A percentile compares a stretch with the other conserved stretches of the same genome.
Conservation (phyloP, 148 eudicot genomes). For the Amaranthus cruentus region DNA sequence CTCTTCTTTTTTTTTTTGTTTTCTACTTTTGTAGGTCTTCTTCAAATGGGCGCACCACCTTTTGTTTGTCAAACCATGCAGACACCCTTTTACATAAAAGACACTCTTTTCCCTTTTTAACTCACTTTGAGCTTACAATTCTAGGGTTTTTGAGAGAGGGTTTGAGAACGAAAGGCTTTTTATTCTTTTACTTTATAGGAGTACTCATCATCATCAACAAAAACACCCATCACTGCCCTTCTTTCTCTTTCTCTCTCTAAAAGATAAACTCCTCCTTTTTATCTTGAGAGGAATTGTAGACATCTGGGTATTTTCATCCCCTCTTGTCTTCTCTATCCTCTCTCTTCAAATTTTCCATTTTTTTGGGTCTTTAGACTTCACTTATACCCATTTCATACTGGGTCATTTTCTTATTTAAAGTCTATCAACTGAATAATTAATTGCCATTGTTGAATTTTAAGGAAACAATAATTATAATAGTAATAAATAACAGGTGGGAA, state of each 20-base stretch:
- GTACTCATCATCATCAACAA: background rate
- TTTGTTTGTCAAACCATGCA: conserved; percentile 56
- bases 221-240: background rate
- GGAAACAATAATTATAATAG: background rate
- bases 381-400: conserved; percentile 4
- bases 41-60: conserved; percentile 20
- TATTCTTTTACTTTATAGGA: background rate
- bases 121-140: conserved; percentile 2
- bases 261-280: conserved; percentile 7
- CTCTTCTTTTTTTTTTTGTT: conserved; percentile 1
- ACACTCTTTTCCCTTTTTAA: conserved; percentile 29
- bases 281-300: conserved; percentile 65
- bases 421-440: background rate
- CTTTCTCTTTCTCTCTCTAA: conserved; percentile 29
- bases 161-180: conserved; percentile 27
- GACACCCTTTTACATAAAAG: conserved; percentile 16
- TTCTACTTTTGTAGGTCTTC: background rate
- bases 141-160: conserved; percentile 20
- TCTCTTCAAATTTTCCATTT: conserved; percentile 14
- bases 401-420: background rate
- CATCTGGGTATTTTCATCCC: conserved; percentile 61
- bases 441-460: background rate
- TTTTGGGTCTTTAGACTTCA: background rate
- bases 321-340: conserved; percentile 79
- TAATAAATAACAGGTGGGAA: background rate